Base-by-base conservation (phyloP, 1,139 yeast species). In the Suhomyces bokatorum region DNA sequence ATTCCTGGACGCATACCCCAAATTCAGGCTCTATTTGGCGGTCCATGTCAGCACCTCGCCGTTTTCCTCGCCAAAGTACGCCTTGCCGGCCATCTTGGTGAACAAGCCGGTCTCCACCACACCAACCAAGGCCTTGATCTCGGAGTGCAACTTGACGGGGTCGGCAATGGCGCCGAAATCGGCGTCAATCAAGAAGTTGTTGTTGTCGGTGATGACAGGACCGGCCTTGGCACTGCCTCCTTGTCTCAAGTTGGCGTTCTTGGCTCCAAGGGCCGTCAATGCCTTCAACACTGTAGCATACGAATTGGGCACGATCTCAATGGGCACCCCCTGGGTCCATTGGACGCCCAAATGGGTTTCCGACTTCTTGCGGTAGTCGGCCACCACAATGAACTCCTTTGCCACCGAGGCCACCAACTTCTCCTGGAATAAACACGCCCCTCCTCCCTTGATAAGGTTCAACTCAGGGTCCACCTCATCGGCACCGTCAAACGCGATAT, bases 41-140 rank as follows among this genome's bases (percentile, higher is more conserved):
- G 45, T 42, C 63, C 63, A 62, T 9, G 52, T 43, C 35, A 60
- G 58, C 9, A 85, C 88, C 22, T 79, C 67, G 5, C 97, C 97
- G 55, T 78, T 77, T 45, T 81, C 76, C 60, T 85, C 90, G 39
- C 99, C 99, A 62, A 93, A 89, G 67, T 90, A 93, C 4, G 93
- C 93, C 60, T 80, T 85, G 40, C 73, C 71, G 20, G 96, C 95
- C 78, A 81, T 76, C 13, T 55, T 51, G 47, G 84, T 79, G 68
- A 95, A 95, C 50, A 93, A 72, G 1, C 99, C 99, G 11, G 97
- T 91, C 65, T 95, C 99, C 24, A 95, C 98, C 22, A 95, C 98
- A 41, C 99, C 99, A 15, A 90, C 89, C 54, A 91, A 70, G 43
- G 73, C 62, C 67, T 88, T 90, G 64, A 95, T 83, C 56, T 80